Base-by-base conservation (phyloP, 2,329 filamentous ascomycete genomes). In the Fusarium virguliforme region DNA sequence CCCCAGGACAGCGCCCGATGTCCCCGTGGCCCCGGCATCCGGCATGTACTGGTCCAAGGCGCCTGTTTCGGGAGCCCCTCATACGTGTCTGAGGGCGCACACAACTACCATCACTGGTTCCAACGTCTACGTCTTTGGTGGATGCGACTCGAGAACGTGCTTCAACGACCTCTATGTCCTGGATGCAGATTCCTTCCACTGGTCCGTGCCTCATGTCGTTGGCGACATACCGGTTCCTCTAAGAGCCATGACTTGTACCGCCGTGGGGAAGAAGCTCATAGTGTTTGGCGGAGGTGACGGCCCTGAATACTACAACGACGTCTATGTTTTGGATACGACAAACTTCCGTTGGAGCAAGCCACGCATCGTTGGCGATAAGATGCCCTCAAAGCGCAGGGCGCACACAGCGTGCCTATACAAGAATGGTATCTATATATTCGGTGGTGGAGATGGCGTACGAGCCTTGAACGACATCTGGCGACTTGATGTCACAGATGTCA, bases 41-140 rank as follows among this genome's bases (percentile, higher is more conserved):
- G 90, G 90, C 74, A 92, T 92, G 90, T 92, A 92, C 81, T 92
- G 90, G 90, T 91, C 89, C 59, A 86, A 85, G 37, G 90, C 90
- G 9, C 88, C 87, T 8, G 85, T 88, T n/a, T 91, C 90, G 3
- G 90, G 90, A 28, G 82, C 85, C 28, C 82, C 88, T 40, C 89
- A 90, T 75, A 87, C 88, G 15, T 85, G 88, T 26, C 80, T 92
- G 64, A 86, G 90, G 61, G 90, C 90, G 15, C 90, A 92, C 79
- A 92, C 90, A 48, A 88, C 88, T 34, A 91, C 90, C 22, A 81
- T 91, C 34, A 83, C 92, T 43, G 90, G 90, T 9, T 91, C 88
- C 60, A 92, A 89, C 74, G 84, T 92, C 61, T 92, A 88, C 77
- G 84, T 92, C 22, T 92, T 92, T 77, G 90, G 90, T 28, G 90